A percentile compares a stretch with the other conserved stretches of the same genome.
Evolutionary conservation across 768 basidiomycete genomes (phyloP).

Genomic region (Boletellus ananas): DNA sequence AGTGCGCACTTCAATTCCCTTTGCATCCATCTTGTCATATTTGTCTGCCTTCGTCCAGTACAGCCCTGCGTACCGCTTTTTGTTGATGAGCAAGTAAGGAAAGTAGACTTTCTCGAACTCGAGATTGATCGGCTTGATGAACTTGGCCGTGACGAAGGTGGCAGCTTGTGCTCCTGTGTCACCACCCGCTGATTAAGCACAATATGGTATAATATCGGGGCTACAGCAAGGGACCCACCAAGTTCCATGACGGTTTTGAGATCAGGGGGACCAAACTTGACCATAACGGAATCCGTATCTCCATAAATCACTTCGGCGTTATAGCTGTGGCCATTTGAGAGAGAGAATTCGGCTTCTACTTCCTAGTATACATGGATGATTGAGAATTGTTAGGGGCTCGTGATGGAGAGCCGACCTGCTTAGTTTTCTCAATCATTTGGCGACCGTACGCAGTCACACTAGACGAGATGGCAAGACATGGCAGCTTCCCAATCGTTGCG

Average conservation of each 20-base stretch:
- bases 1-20: slow-evolving; percentile 87
- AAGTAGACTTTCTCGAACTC: slow-evolving; percentile 99
- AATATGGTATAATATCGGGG: background rate
- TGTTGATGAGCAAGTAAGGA: slow-evolving; percentile 96
- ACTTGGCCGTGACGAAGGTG: slow-evolving; percentile 83
- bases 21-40: slow-evolving; percentile 99
- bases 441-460: slow-evolving; percentile 95
- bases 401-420: slow-evolving; percentile 49
- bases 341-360: slow-evolving; percentile 84
- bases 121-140: slow-evolving; percentile 94
- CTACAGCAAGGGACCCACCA: slow-evolving; percentile 46
- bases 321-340: slow-evolving; percentile 79
- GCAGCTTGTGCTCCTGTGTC: slow-evolving; percentile 84
- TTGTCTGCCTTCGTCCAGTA: slow-evolving; percentile 97
- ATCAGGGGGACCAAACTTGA: slow-evolving; percentile 90
- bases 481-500: slow-evolving; percentile 94
- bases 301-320: slow-evolving; percentile 97
- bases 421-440: slow-evolving; percentile 98
- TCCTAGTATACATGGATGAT: slow-evolving; percentile 38
- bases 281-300: slow-evolving; percentile 99
- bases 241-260: slow-evolving; percentile 84
- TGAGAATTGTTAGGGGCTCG: background rate
- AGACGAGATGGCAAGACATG: slow-evolving; percentile 94
- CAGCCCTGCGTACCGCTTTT: slow-evolving; percentile 96
- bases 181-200: background rate